Base-by-base conservation (phyloP, 2,329 filamentous ascomycete genomes). In the Scedosporium boydii region DNA sequence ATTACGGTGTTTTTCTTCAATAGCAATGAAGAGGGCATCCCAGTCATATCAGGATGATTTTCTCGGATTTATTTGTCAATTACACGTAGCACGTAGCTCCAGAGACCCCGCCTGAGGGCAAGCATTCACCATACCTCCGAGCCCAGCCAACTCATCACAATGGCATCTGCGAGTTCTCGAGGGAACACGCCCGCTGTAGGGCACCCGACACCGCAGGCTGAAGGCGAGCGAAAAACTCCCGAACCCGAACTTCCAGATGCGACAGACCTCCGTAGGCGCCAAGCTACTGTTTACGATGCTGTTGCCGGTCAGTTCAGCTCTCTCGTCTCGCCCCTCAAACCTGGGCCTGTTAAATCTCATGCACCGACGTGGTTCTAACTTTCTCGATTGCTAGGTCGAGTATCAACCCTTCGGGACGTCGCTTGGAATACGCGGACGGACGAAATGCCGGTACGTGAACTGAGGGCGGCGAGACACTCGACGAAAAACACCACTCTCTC, bases 201-300 rank as follows among this genome's bases (percentile, higher is more conserved):
- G 21, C 51, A 6, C 14, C 23, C 51, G 14, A 16, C 23, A 6
- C 23, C 18, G 21, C 55, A 27, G 34, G 21, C 55, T 16, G 51
- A 16, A 23, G 6, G 29, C 18, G 58, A 34, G 26, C 42, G 27
- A 34, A 29, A 55, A n/a, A 14, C 44, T 1, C 23, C 59, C 4
- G 46, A 6, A 6, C 41, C 1, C 26, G 29, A 55, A 16, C 6
- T 23, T 21, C 29, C 3, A 7, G 27, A 16, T 18, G 12, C 3
- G 34, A 14, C 34, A 38, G 23, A 27, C 3, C 44, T n/a, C 10
- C 59, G 59, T 10, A 69, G 72, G 53, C 72, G 72, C 16, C 70
- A 73, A 44, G 79, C 82, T 48, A 90, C 81, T 21, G 74, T 92
- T 21, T 92, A 88, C 72, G 88, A 92, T 74, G 88, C 87, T 16